Evolutionary conservation across 164 flowering plant genomes (phyloP).

Genomic region (Nymphaea thermarum): DNA sequence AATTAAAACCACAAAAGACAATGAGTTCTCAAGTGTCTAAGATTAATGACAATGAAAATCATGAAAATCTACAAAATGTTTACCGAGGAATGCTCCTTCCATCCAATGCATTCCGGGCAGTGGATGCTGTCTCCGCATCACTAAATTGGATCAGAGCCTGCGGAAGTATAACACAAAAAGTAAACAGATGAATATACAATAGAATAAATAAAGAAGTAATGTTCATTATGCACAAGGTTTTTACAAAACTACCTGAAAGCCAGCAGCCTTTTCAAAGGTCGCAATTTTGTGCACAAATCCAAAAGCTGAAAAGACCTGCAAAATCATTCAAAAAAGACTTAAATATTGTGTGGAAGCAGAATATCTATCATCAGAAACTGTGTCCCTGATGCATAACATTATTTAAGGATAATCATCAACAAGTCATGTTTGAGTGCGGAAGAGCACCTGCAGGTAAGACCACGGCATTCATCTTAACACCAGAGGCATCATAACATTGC

Average conservation of each 20-base stretch:
- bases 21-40: background rate
- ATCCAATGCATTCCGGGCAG: conserved; percentile 76
- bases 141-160: conserved; percentile 83
- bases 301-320: conserved; percentile 98
- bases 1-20: background rate
- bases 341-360: background rate
- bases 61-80: background rate
- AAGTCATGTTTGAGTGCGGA: background rate
- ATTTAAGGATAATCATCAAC: background rate
- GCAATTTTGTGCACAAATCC: conserved; percentile 97
- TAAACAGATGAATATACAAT: background rate
- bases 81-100: conserved; percentile 90
- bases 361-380: background rate
- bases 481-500: background rate
- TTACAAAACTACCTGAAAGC: conserved; percentile 61
- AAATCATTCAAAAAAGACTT: conserved; percentile 1
- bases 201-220: too few species aligned
- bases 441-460: conserved; percentile 1
- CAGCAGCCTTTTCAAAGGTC: conserved; percentile 98
- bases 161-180: conserved; percentile 3
- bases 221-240: background rate
- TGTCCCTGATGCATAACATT: background rate
- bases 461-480: conserved; percentile 2
- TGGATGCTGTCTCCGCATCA: conserved; percentile 64
- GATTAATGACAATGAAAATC: background rate